phyloP scores from a whole-genome alignment of 371 early-diverging fungal genomes.

The Mortierella sp. region DNA sequence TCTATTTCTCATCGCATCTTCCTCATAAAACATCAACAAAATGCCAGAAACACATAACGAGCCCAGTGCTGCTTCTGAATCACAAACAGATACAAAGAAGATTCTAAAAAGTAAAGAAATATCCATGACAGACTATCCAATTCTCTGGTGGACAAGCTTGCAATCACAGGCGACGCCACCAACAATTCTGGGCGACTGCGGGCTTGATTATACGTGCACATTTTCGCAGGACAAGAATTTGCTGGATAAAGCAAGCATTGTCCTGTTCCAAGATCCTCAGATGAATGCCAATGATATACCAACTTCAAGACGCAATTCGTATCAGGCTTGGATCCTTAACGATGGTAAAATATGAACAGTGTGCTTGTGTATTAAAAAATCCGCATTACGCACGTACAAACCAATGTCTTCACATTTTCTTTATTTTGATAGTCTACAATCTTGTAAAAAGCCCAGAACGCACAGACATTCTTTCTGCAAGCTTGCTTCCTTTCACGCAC shows the following conservation, averaged over 20 bases:
- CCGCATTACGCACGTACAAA: background rate
- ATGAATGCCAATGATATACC: slow-evolving; percentile 10
- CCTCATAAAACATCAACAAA: background rate
- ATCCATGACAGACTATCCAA: background rate
- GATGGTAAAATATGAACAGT: slow-evolving; percentile 9
- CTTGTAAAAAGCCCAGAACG: background rate
- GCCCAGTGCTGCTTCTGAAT: background rate
- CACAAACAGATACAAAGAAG: background rate
- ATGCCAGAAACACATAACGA: background rate
- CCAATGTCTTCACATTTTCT: background rate
- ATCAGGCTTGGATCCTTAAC: slow-evolving; percentile 23
- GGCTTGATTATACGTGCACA: slow-evolving; percentile 13
- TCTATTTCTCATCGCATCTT: background rate
- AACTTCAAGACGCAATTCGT: background rate
- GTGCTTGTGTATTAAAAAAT: background rate
- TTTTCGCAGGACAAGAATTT: slow-evolving; percentile 7
- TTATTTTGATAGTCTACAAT: background rate
- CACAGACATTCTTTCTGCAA: background rate
- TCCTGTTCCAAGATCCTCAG: slow-evolving; percentile 7
- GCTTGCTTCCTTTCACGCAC: slow-evolving; percentile 11
- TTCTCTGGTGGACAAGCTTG: slow-evolving; percentile 26
- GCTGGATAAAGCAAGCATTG: background rate
- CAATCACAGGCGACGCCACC: background rate
- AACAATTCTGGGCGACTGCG: slow-evolving; percentile 12
- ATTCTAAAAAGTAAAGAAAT: slow-evolving; percentile 18